phyloP scores from a whole-genome alignment of 2,329 filamentous ascomycete species.

The Xylaria arbuscula region DNA sequence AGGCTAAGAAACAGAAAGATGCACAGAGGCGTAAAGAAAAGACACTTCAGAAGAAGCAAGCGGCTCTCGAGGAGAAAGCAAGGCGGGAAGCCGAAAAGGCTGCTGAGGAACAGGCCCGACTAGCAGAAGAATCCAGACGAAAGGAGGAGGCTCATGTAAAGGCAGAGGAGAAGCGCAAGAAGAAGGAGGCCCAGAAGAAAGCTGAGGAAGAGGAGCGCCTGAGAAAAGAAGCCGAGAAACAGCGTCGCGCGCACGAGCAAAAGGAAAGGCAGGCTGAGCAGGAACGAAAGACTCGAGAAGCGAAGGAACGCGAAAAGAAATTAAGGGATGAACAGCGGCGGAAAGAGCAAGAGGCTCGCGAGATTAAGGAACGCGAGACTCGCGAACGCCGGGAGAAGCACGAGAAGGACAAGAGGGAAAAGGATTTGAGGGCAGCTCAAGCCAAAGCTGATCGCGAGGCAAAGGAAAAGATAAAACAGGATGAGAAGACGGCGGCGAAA shows the following conservation, averaged over 20 bases:
- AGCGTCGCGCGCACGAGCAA: constrained; percentile 82
- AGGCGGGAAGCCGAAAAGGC: constrained; percentile 89
- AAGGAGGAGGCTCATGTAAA: constrained; percentile 82
- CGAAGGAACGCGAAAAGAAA: constrained; percentile 84
- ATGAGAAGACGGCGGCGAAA: constrained; percentile 58
- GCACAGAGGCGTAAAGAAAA: constrained; percentile 97
- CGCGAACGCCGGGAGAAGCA: constrained; percentile 67
- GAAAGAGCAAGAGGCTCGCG: constrained; percentile 80
- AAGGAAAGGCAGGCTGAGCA: constrained; percentile 85
- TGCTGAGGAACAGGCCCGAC: constrained; percentile 82
- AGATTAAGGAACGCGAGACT: constrained; percentile 74
- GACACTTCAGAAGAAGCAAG: constrained; percentile 87
- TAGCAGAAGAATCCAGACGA: constrained; percentile 80
- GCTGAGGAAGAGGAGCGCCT: constrained; percentile 89
- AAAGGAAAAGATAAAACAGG: constrained; percentile 59
- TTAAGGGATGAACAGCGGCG: constrained; percentile 84
- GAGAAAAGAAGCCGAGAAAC: constrained; percentile 86
- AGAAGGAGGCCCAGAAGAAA: constrained; percentile 89
- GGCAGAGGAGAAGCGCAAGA: constrained; percentile 90
- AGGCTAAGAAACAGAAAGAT: constrained; percentile 93
- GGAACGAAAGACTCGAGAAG: constrained; percentile 84
- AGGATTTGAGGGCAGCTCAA: constrained; percentile 59
- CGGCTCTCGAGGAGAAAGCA: constrained; percentile 89
- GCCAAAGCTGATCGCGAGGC: constrained; percentile 61
- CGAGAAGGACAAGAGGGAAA: constrained; percentile 68